Conservation (phyloP, 306 rosid species). For the Malus orientalis region DNA sequence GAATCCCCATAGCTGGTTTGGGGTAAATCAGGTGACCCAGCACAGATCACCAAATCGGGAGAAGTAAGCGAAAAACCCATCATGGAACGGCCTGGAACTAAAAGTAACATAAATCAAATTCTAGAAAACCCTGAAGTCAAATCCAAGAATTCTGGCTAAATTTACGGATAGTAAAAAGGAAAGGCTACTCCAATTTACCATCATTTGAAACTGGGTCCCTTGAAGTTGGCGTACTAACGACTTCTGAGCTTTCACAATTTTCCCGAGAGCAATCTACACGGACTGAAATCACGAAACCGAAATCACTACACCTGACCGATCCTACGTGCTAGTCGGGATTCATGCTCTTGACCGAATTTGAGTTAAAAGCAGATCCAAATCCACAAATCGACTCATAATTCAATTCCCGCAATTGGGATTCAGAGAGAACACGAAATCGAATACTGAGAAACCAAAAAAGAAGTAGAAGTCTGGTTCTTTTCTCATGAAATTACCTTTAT, state of each 20-base stretch:
- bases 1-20: constrained; percentile 38
- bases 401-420: constrained; percentile 17
- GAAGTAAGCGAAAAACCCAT: constrained; percentile 49
- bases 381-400: not conserved
- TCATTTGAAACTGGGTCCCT: constrained; percentile 29
- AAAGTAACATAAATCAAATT: not conserved
- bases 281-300: not conserved
- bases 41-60: constrained; percentile 61
- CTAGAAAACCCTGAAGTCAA: not conserved
- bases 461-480: not conserved
- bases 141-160: not conserved
- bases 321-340: not conserved
- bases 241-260: constrained; percentile 14
- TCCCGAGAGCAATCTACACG: constrained; percentile 1
- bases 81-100: constrained; percentile 43
- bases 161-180: not conserved
- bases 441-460: not conserved
- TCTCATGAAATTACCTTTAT: constrained; percentile 10
- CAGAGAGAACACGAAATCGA: not conserved
- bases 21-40: constrained; percentile 52
- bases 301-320: constrained; percentile 11
- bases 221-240: constrained; percentile 3
- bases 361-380: not conserved
- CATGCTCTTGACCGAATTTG: not conserved
- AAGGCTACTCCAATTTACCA: not conserved